Evolutionary conservation across 1,139 yeast genomes (phyloP).

Genomic region (Meyerozyma carpophila): DNA sequence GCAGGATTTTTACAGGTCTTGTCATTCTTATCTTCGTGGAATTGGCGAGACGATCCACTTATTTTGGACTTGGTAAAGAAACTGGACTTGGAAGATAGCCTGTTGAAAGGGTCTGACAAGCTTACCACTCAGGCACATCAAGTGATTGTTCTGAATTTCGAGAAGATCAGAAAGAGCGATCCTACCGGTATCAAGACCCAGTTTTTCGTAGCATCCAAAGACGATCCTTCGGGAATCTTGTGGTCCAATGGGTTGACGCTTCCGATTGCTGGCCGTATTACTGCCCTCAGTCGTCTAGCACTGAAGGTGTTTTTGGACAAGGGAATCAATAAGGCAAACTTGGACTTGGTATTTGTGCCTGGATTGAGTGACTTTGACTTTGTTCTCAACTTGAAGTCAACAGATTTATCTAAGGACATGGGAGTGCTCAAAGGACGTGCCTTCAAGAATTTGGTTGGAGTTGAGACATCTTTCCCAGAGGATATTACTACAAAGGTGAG

Average conservation of each 20-base stretch:
- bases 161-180: slow-evolving; percentile 63
- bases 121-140: slow-evolving; percentile 61
- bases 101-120: slow-evolving; percentile 47
- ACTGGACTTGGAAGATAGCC: slow-evolving; percentile 26
- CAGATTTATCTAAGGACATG: slow-evolving; percentile 38
- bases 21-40: slow-evolving; percentile 75
- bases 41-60: slow-evolving; percentile 87
- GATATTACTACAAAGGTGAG: slow-evolving; percentile 46
- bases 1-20: slow-evolving; percentile 77
- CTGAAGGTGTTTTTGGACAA: slow-evolving; percentile 40
- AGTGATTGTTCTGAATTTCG: slow-evolving; percentile 58
- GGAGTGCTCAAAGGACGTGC: slow-evolving; percentile 53
- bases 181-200: slow-evolving; percentile 79
- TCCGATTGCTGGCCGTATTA: slow-evolving; percentile 81
- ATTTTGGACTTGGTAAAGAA: slow-evolving; percentile 66
- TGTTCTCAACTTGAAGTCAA: slow-evolving; percentile 52
- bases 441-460: slow-evolving; percentile 58
- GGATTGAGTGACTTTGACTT: slow-evolving; percentile 83
- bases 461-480: slow-evolving; percentile 37
- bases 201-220: slow-evolving; percentile 74
- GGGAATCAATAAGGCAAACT: slow-evolving; percentile 41
- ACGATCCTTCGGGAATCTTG: slow-evolving; percentile 76
- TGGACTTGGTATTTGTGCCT: slow-evolving; percentile 66
- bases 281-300: slow-evolving; percentile 82
- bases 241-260: slow-evolving; percentile 73